Evolutionary conservation across 75 land plant genomes (phyloP).

Genomic region (Picea sitchensis): DNA sequence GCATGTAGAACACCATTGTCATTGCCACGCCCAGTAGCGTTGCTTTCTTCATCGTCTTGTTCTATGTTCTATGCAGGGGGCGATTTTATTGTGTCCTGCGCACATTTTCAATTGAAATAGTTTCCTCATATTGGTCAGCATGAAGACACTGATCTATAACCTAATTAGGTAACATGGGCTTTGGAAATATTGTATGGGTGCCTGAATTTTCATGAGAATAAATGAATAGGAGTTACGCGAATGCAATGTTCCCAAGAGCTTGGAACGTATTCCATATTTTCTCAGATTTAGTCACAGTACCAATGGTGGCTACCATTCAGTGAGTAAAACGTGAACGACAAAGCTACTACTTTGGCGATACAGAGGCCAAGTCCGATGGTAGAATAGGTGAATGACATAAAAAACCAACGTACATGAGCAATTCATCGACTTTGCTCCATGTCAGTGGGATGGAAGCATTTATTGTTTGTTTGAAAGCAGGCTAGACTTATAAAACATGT

Average conservation of each 20-base stretch:
- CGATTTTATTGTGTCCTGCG: background rate
- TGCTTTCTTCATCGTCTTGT: too few relatives aligned
- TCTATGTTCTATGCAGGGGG: too few relatives aligned
- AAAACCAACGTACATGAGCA: constrained; percentile 43
- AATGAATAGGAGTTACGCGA: constrained; percentile 59
- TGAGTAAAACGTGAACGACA: too few relatives aligned
- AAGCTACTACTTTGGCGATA: constrained; percentile 45
- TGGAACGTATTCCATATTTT: constrained; percentile 62
- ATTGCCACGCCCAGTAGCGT: too few relatives aligned
- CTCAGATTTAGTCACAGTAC: constrained; percentile 39
- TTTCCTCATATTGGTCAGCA: too few relatives aligned
- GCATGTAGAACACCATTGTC: too few relatives aligned
- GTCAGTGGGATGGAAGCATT: constrained; percentile 63
- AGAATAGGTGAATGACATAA: constrained; percentile 69
- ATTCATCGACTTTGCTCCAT: constrained; percentile 20
- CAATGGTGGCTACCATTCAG: constrained; percentile 40
- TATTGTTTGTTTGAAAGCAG: constrained; percentile 70
- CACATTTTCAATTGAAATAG: too few relatives aligned
- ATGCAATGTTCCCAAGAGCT: constrained; percentile 26
- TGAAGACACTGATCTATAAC: too few relatives aligned
- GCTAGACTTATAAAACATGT: constrained; percentile 17
- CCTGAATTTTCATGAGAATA: constrained; percentile 74
- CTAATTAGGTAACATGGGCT: too few relatives aligned
- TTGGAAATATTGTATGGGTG: background rate
- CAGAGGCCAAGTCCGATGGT: constrained; percentile 49